Conservation (phyloP, 495 filamentous ascomycete species). For the Xylaria telfairii region DNA sequence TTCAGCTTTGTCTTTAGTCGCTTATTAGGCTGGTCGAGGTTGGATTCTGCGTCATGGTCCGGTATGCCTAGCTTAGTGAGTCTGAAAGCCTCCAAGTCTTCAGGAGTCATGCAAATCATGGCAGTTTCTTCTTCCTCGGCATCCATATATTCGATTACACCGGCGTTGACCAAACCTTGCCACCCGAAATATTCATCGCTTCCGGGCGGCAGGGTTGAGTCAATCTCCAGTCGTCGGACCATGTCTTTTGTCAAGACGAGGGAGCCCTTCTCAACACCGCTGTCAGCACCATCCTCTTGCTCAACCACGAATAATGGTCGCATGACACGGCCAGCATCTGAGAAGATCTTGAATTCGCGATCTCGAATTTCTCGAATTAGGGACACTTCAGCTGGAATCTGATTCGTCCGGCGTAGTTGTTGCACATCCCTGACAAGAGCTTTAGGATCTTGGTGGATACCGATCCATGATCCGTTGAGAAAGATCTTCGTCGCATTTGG, state of each 20-base stretch:
- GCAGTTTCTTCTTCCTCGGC: slow-evolving; percentile 97
- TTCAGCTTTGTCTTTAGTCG: slow-evolving; percentile 85
- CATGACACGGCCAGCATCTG: slow-evolving; percentile 93
- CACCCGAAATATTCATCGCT: slow-evolving; percentile 79
- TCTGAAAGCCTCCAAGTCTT: slow-evolving; percentile 79
- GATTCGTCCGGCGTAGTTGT: slow-evolving; percentile 73
- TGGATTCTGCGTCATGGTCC: slow-evolving; percentile 50
- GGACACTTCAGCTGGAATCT: slow-evolving; percentile 88
- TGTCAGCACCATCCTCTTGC: slow-evolving; percentile 70
- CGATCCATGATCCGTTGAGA: slow-evolving; percentile 97
- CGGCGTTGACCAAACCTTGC: slow-evolving; percentile 78
- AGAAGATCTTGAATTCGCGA: slow-evolving; percentile 97
- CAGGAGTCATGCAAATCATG: slow-evolving; percentile 99
- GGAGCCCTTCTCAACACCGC: slow-evolving; percentile 72
- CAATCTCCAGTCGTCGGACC: slow-evolving; percentile 65
- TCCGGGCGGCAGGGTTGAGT: slow-evolving; percentile 61
- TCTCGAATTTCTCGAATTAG: slow-evolving; percentile 94
- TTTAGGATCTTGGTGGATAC: slow-evolving; percentile 82
- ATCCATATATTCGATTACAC: slow-evolving; percentile 92
- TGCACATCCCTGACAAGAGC: slow-evolving; percentile 79
- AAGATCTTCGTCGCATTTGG: slow-evolving; percentile 98
- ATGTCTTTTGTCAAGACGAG: slow-evolving; percentile 85
- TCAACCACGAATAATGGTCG: slow-evolving; percentile 86
- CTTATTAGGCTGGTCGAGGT: slow-evolving; percentile 61
- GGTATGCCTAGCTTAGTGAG: slow-evolving; percentile 52